Percentiles rank a stretch among this genome's conserved stretches.
phyloP scores from a whole-genome alignment of 768 basidiomycete species.

The Boletales sp. region DNA sequence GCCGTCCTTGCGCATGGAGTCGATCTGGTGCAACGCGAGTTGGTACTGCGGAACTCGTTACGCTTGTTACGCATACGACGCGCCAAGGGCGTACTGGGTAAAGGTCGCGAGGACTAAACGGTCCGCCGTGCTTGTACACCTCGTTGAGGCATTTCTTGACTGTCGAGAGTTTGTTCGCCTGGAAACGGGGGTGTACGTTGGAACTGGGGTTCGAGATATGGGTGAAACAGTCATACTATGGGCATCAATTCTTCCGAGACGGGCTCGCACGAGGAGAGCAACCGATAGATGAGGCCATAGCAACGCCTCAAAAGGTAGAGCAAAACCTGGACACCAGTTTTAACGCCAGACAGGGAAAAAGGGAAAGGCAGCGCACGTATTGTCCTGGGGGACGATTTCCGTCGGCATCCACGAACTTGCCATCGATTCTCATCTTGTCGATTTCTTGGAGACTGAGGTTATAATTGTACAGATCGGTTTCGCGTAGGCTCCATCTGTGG shows the following conservation, averaged over 20 bases:
- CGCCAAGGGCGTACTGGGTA: constrained; percentile 68
- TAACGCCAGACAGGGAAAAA: not conserved
- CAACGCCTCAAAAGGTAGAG: constrained; percentile 91
- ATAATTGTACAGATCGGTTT: constrained; percentile 93
- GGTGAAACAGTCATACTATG: constrained; percentile 50
- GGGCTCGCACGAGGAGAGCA: constrained; percentile 93
- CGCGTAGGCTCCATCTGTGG: constrained; percentile 94
- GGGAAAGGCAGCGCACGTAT: constrained; percentile 59
- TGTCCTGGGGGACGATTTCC: constrained; percentile 91
- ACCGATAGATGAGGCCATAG: constrained; percentile 91
- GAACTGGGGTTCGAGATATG: not conserved
- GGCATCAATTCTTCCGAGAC: constrained; percentile 99
- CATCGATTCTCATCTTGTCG: constrained; percentile 94
- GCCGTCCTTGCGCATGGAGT: constrained; percentile 88
- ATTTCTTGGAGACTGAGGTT: constrained; percentile 92
- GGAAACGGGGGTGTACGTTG: not conserved
- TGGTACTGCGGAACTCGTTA: constrained; percentile 61
- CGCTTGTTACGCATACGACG: not conserved
- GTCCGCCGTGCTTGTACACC: constrained; percentile 91
- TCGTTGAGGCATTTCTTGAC: constrained; percentile 97
- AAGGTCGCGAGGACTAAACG: constrained; percentile 86
- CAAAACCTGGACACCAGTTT: constrained; percentile 56
- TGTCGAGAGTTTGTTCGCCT: constrained; percentile 96
- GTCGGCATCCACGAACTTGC: constrained; percentile 93
- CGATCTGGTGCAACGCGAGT: constrained; percentile 92